Conservation (phyloP, 192 early-diverging fungal species). For the Entrophospora sp. region DNA sequence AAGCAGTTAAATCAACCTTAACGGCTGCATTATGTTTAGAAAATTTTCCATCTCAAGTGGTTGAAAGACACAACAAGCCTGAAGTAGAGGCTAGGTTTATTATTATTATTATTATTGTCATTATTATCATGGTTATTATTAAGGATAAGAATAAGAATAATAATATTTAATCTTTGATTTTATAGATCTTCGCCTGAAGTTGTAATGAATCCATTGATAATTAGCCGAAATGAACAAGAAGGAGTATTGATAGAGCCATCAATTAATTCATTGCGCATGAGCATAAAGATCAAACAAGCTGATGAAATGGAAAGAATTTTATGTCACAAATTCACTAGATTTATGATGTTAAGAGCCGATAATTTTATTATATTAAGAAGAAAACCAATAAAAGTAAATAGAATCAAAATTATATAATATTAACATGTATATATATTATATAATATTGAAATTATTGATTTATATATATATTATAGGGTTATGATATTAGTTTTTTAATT, state of each 20-base stretch:
- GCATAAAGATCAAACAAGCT: conserved; percentile 94
- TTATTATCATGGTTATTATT: too few species aligned
- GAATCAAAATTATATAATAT: too few species aligned
- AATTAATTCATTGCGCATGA: conserved; percentile 87
- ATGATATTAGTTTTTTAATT: conserved; percentile 93
- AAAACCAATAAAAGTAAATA: too few species aligned
- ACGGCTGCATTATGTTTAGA: conserved; percentile 94
- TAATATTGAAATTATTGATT: too few species aligned
- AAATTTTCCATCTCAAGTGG: conserved; percentile 97
- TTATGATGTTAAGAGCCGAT: conserved; percentile 94
- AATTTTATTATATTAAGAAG: conserved; percentile 87
- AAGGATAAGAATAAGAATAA: too few species aligned
- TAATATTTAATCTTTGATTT: too few species aligned
- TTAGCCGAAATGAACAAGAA: conserved; percentile 87
- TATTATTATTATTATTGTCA: too few species aligned
- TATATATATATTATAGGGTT: conserved; percentile 68
- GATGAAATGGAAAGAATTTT: conserved; percentile 95
- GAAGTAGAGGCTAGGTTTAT: conserved; percentile 85
- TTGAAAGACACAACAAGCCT: conserved; percentile 96
- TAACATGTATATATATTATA: too few species aligned
- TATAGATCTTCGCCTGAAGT: conserved; percentile 67
- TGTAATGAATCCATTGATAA: conserved; percentile 74
- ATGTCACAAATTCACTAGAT: conserved; percentile 94
- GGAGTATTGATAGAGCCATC: conserved; percentile 81
- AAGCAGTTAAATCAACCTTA: conserved; percentile 83